Base-by-base conservation (phyloP, 345 rosid genomes). In the Corymbia maculata region DNA sequence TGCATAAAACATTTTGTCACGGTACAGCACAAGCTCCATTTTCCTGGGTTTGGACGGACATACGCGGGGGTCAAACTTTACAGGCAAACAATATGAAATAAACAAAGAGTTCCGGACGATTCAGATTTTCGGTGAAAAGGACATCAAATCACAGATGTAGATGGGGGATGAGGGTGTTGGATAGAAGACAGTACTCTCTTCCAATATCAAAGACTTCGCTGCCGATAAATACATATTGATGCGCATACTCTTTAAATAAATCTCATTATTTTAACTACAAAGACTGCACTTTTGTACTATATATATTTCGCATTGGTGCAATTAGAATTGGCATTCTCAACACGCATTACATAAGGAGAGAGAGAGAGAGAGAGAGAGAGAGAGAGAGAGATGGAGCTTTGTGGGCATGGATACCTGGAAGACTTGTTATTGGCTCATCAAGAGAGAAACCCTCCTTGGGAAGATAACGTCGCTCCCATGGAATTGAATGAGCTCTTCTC, bases 401-500 rank as follows among this genome's bases (percentile, higher is more conserved):
- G 61, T 16, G 88, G 88, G 57, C 64, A 32, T 49, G 85, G 79
- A 14, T 50, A 51, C 85, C 45, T 44, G 51, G 89, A 87, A 52
- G 89, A 87, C 50, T 82, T 75, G 86, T 7, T 53, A 51, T 51
- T 79, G 42, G 57, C 85, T 30, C 85, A 75, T 52, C 85, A 80
- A 87, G 28, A 10, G 30, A 75, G 68, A 13, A 44, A 64, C 50
- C 15, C 52, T 52, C 45, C 28, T 44, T 49, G n/a, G 85, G 86
- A 51, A 87, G 84, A 49, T 19, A 75, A 75, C 49, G 61, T 32
- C 30, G 51, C 51, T 17, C 50, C 89, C 45, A 30, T 21, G 16
- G 89, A 79, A 55, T 52, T 80, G 68, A 79, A 87, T 15, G 89
- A 80, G 57, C 75, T 53, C 85, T 87, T 87, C 89, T 79, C 89